Conservation (phyloP, 139 green algal species). For the Chlamydomonas schloesseri region DNA sequence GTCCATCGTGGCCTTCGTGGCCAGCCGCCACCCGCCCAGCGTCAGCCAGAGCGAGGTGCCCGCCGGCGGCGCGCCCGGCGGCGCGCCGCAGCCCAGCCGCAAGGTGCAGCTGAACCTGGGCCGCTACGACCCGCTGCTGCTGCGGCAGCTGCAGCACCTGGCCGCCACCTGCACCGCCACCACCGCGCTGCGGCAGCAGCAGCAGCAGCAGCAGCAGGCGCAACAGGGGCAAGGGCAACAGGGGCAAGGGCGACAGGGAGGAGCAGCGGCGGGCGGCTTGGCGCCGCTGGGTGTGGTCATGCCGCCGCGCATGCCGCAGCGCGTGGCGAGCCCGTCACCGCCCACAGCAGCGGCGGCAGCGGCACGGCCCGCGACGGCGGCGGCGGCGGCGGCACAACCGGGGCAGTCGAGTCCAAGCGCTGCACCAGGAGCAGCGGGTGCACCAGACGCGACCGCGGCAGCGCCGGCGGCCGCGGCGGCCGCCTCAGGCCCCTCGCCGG, state of each 20-base stretch:
- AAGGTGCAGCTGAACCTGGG: conserved; percentile 50
- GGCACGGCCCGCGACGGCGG: too few relatives aligned
- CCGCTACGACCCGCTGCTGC: conserved; percentile 54
- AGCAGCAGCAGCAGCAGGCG: conserved; percentile 8
- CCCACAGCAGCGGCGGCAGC: not conserved
- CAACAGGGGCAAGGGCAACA: not conserved
- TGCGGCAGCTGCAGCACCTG: conserved; percentile 60
- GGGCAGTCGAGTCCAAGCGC: not conserved
- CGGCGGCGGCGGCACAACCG: too few relatives aligned
- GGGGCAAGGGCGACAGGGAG: not conserved
- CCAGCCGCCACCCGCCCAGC: conserved; percentile 35
- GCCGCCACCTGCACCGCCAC: conserved; percentile 40
- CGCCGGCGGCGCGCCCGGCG: not conserved
- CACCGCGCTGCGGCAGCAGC: not conserved
- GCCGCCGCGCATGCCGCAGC: not conserved
- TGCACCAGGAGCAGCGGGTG: too few relatives aligned
- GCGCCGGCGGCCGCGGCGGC: not conserved
- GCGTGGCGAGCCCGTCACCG: not conserved
- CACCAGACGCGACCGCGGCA: too few relatives aligned
- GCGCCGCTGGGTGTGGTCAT: too few relatives aligned
- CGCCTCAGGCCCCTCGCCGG: not conserved
- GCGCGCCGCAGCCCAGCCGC: conserved; percentile 16
- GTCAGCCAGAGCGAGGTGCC: conserved; percentile 29
- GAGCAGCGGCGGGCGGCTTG: too few relatives aligned
- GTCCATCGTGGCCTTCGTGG: conserved; percentile 50